Percentiles rank a stretch among this genome's conserved stretches.
These are phyloP conservation scores for Pichia cactophila DNA, from an alignment of 1,139 yeast species.

Conservation along the genomic window DNA sequence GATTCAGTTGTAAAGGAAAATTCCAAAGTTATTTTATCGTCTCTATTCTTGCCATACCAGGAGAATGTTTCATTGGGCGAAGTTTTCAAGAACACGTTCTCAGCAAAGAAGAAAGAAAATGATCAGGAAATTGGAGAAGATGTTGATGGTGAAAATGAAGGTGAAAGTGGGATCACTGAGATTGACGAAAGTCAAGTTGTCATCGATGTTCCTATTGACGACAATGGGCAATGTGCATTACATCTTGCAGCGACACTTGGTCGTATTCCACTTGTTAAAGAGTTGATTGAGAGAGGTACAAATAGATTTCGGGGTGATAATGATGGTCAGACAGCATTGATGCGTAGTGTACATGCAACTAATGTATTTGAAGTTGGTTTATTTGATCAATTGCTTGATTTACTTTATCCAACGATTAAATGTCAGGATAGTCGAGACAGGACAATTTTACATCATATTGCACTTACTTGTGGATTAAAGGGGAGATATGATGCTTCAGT, in stretches of 20 bases:
- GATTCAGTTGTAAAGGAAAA: slow-evolving; percentile 30
- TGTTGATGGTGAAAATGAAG: neutral
- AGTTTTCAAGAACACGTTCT: slow-evolving; percentile 4
- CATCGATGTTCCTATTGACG: slow-evolving; percentile 83
- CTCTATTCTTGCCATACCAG: slow-evolving; percentile 42
- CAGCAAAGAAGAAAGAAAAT: neutral
- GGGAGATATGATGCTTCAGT: slow-evolving; percentile 64
- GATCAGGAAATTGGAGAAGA: neutral
- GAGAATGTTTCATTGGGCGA: slow-evolving; percentile 21
- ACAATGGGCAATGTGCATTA: slow-evolving; percentile 83
- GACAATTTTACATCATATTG: slow-evolving; percentile 89
- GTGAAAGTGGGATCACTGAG: neutral
- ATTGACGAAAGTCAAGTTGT: slow-evolving; percentile 33
- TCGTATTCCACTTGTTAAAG: slow-evolving; percentile 61
- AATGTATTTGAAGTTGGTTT: slow-evolving; percentile 73
- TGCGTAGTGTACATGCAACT: slow-evolving; percentile 82
- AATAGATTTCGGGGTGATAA: slow-evolving; percentile 66
- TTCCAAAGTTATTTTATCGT: slow-evolving; percentile 50
- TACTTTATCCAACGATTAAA: slow-evolving; percentile 69
- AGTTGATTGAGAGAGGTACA: slow-evolving; percentile 63
- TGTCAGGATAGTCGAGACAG: slow-evolving; percentile 70
- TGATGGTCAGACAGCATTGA: slow-evolving; percentile 83
- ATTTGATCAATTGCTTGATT: slow-evolving; percentile 65
- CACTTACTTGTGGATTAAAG: slow-evolving; percentile 65
- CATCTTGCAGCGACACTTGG: slow-evolving; percentile 98